Base-by-base conservation (phyloP, 176 grass and related monocot genomes). In the Carex pumila region DNA sequence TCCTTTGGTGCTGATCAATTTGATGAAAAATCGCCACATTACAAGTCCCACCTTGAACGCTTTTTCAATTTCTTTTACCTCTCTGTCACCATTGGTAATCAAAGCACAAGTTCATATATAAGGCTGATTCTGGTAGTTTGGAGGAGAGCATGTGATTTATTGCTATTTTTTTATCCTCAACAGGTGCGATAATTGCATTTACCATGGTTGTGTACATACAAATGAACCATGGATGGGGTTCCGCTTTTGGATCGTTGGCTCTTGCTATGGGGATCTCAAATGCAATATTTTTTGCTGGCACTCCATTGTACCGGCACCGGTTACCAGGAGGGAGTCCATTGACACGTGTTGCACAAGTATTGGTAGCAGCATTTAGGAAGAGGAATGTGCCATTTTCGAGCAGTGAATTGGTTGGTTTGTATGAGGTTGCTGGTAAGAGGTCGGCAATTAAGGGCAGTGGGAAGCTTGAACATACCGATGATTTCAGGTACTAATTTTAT, bases 61-160 rank as follows among this genome's bases (percentile, higher is more conserved):
- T 97, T 94, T 82, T 97, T 97, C 71, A 94, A 97, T 81, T 81
- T 97, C 72, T 97, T 97, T 72, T 97, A 97, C 84, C 90, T 97
- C 53, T 93, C 90, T 63, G 92, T 97, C 79, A 97, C 94, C 3
- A 12, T 92, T 19, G 94, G 72, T 76, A 76, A 22, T 74, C 25
- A 12, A 54, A 76, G 3, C 47, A 76, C 30, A 76, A 76, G 22
- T 22, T 76, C 22, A 3, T 8, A 32, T 14, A 76, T 15, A 75
- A 53, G 11, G 5, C 19, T 53, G 49, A 30, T 31, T 76, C 0
- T 72, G 39, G 39, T 55, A 76, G 1, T 54, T 55, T 76, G 13
- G 52, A 32, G 6, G 12, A 55, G 49, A 32, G 25, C 0, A 10
- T 17, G 2, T 77, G 21, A 56, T 77, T 17, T 18, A 14, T 17